Percentiles rank a stretch among this genome's conserved stretches.
These are phyloP conservation scores for Curvularia lunata DNA, from an alignment of 2,329 filamentous ascomycete genomes.

Conservation along the genomic window DNA sequence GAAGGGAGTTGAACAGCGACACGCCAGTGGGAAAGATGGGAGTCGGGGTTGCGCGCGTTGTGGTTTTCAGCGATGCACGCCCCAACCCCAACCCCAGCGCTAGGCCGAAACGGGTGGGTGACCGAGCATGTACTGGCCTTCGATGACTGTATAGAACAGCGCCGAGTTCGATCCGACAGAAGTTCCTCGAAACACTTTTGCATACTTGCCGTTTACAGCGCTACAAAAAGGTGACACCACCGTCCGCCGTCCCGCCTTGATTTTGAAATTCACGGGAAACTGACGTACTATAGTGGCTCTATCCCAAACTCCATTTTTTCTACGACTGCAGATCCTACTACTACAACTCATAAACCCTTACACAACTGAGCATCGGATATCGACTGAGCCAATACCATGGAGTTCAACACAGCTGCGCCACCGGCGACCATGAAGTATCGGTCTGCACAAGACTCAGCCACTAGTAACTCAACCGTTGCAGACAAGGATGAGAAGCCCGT, in stretches of 20 bases:
- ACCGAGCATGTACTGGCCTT: constrained; percentile 16
- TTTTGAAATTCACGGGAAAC: background rate
- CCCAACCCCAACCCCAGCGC: constrained; percentile 15
- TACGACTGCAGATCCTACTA: background rate
- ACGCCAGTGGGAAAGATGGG: constrained; percentile 15
- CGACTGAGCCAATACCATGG: background rate
- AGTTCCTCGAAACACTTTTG: background rate
- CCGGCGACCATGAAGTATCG: constrained; percentile 14
- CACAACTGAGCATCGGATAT: background rate
- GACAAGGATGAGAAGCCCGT: constrained; percentile 56
- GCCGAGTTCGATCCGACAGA: background rate
- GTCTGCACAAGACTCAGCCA: constrained; percentile 12
- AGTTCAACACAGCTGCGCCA: constrained; percentile 16
- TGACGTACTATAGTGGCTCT: constrained; percentile 1
- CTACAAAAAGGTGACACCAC: background rate
- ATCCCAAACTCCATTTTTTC: background rate
- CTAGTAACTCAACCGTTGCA: constrained; percentile 27
- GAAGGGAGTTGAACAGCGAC: constrained; percentile 31
- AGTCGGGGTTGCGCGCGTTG: constrained; percentile 17
- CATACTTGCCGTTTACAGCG: background rate
- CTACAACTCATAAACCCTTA: background rate
- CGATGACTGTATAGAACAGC: constrained; percentile 13
- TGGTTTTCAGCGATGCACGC: constrained; percentile 18
- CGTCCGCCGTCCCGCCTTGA: background rate
- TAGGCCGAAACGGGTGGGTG: constrained; percentile 21